Percentiles rank a stretch among this genome's conserved stretches.
These are phyloP conservation scores for Xylariaceae sp. DNA, from an alignment of 2,329 filamentous ascomycete species.

Conservation along the genomic window DNA sequence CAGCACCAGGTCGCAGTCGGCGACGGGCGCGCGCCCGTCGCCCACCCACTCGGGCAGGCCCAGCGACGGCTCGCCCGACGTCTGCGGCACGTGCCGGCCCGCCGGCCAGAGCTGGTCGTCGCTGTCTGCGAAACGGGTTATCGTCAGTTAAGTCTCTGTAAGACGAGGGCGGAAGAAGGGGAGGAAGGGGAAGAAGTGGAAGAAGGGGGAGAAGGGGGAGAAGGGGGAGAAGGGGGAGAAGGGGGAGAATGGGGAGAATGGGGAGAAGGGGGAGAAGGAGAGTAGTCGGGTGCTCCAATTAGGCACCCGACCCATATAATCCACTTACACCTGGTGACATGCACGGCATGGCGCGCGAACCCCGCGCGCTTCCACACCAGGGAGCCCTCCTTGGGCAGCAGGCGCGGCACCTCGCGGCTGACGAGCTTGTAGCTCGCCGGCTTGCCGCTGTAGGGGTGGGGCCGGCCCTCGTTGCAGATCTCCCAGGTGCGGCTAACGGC, in stretches of 20 bases:
- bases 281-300: too few relatives aligned
- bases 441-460: conserved; percentile 83
- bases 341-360: conserved; percentile 79
- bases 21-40: conserved; percentile 59
- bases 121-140: conserved; percentile 43
- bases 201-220: too few relatives aligned
- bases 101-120: conserved; percentile 81
- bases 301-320: fast-evolving
- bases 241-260: too few relatives aligned
- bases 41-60: conserved; percentile 74
- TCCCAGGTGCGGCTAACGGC: conserved; percentile 80
- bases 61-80: conserved; percentile 66
- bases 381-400: conserved; percentile 73
- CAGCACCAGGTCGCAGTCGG: conserved; percentile 78
- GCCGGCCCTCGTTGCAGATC: conserved; percentile 72
- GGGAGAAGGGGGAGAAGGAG: too few relatives aligned
- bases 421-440: conserved; percentile 84
- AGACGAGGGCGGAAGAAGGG: too few relatives aligned
- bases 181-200: too few relatives aligned
- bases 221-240: too few relatives aligned
- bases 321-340: conserved; percentile 82
- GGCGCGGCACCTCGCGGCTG: conserved; percentile 68
- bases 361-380: conserved; percentile 85
- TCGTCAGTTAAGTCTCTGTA: too few relatives aligned
- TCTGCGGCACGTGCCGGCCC: conserved; percentile 81